phyloP scores from a whole-genome alignment of 176 grass and related monocot species.

The Zoysia pacifica region DNA sequence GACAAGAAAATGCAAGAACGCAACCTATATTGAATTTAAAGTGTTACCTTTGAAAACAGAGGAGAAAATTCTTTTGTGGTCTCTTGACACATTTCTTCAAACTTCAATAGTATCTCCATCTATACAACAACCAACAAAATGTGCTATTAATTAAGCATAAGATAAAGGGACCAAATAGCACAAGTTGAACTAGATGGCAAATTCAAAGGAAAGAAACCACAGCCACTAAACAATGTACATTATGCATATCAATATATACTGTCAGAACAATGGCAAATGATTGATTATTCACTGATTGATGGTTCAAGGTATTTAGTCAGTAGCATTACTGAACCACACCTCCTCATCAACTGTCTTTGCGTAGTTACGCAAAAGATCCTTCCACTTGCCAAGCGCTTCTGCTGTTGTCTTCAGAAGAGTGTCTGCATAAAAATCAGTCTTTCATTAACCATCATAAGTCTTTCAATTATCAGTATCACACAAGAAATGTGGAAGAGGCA shows the following conservation, averaged over 20 bases:
- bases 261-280: background rate
- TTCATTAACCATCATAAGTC: background rate
- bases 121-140: constrained; percentile 37
- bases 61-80: constrained; percentile 68
- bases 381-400: constrained; percentile 72
- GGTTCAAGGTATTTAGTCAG: constrained; percentile 25
- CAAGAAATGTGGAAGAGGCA: background rate
- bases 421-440: constrained; percentile 39
- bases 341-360: constrained; percentile 85
- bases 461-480: constrained; percentile 1
- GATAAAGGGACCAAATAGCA: background rate
- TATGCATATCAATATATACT: background rate
- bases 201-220: background rate
- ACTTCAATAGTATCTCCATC: constrained; percentile 97
- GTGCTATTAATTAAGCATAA: constrained; percentile 20
- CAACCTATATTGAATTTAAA: background rate
- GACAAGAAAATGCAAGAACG: background rate
- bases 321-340: constrained; percentile 38
- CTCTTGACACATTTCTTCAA: constrained; percentile 97
- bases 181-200: constrained; percentile 7
- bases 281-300: constrained; percentile 3
- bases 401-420: constrained; percentile 52
- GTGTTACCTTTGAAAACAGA: constrained; percentile 61
- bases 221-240: constrained; percentile 7
- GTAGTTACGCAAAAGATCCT: constrained; percentile 77